Percentiles rank a stretch among this genome's conserved stretches.
phyloP scores from a whole-genome alignment of 2,329 filamentous ascomycete genomes.

The Pyricularia pennisetigena region DNA sequence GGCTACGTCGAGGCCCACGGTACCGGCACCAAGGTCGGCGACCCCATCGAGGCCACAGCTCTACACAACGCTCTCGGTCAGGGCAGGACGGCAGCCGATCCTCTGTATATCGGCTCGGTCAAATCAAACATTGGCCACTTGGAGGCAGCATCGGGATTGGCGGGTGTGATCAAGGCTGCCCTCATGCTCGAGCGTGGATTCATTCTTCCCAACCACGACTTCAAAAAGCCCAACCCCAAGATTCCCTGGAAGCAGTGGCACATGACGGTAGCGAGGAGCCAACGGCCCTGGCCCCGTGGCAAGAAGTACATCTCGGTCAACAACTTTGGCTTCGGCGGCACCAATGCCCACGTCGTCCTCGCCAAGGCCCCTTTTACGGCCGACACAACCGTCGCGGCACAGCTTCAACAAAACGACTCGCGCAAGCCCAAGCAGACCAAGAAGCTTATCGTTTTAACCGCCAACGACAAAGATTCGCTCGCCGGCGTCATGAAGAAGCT shows the following conservation, averaged over 20 bases:
- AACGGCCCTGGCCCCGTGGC: conserved; percentile 13
- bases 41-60: conserved; percentile 39
- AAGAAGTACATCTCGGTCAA: conserved; percentile 12
- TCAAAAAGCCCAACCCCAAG: conserved; percentile 15
- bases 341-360: conserved; percentile 18
- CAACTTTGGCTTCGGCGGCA: conserved; percentile 18
- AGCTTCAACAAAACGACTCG: conserved; percentile 17
- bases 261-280: conserved; percentile 12
- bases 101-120: conserved; percentile 24
- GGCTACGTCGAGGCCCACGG: conserved; percentile 44
- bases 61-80: conserved; percentile 22
- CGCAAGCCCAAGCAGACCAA: conserved; percentile 11
- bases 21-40: conserved; percentile 43
- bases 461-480: conserved; percentile 27
- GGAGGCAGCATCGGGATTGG: conserved; percentile 33
- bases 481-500: conserved; percentile 24
- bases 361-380: conserved; percentile 6
- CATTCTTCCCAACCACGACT: conserved; percentile 15
- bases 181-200: conserved; percentile 13
- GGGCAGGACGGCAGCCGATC: conserved; percentile 14
- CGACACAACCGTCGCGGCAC: neutral
- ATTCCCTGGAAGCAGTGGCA: conserved; percentile 15
- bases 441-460: conserved; percentile 32
- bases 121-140: conserved; percentile 36
- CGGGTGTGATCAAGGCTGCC: conserved; percentile 17